phyloP scores from a whole-genome alignment of 306 rosid species.

The Arachis hypogaea region DNA sequence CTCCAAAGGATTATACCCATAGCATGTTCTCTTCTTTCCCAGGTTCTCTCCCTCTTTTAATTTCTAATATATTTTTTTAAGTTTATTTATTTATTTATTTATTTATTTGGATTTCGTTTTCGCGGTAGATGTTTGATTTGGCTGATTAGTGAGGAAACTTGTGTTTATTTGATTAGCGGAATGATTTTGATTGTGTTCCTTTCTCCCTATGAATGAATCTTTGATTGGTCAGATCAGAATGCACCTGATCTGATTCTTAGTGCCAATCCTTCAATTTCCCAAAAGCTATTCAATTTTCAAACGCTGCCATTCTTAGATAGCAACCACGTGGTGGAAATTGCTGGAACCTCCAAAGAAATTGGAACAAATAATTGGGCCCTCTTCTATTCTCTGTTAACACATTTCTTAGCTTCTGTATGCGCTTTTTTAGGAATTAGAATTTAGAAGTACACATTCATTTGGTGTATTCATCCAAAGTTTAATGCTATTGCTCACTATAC shows the following conservation, averaged over 20 bases:
- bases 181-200: background rate
- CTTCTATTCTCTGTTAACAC: background rate
- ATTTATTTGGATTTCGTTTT: background rate
- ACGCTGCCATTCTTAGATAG: too few relatives aligned
- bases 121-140: background rate
- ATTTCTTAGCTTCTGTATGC: background rate
- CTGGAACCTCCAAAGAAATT: conserved; percentile 21
- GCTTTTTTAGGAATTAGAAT: background rate
- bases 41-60: conserved; percentile 31
- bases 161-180: conserved; percentile 12
- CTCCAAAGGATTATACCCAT: background rate
- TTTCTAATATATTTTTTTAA: background rate
- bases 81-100: background rate
- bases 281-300: background rate
- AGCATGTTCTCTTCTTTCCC: conserved; percentile 44
- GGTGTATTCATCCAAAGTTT: background rate
- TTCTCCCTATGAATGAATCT: background rate
- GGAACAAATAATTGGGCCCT: conserved; percentile 2
- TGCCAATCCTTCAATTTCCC: background rate
- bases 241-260: background rate
- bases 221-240: background rate
- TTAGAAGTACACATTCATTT: background rate
- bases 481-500: background rate
- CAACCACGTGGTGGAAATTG: background rate
- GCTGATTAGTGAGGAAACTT: background rate